Conservation (phyloP, 352 stramenopile genomes). For the Pythium rhizo-oryzae region DNA sequence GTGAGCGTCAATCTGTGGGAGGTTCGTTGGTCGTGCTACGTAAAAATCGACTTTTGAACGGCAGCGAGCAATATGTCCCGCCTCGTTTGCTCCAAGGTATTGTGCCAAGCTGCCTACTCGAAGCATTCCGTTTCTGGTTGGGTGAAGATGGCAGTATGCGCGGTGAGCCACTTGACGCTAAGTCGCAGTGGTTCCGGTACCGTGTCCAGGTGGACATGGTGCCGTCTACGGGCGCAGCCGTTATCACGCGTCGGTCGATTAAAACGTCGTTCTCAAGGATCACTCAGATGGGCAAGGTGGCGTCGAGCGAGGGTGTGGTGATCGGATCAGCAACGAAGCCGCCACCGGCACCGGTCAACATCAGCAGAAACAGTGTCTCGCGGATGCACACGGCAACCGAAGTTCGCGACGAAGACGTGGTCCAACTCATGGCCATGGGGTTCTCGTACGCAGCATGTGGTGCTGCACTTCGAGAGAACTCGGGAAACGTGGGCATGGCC, state of each 20-base stretch:
- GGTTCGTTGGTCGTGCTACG: conserved; percentile 92
- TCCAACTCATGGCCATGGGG: conserved; percentile 88
- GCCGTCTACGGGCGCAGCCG: conserved; percentile 33
- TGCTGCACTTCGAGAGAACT: conserved; percentile 68
- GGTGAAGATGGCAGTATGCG: conserved; percentile 94
- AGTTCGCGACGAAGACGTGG: conserved; percentile 79
- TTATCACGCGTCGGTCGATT: conserved; percentile 69
- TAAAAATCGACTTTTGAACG: conserved; percentile 65
- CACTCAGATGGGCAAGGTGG: conserved; percentile 25
- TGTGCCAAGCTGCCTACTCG: conserved; percentile 93
- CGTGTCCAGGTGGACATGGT: conserved; percentile 72
- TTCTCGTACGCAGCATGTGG: conserved; percentile 86
- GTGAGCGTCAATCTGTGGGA: conserved; percentile 58
- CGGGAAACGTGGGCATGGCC: conserved; percentile 67
- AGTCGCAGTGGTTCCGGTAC: conserved; percentile 90
- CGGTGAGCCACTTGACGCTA: conserved; percentile 90
- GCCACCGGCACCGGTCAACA: conserved; percentile 42
- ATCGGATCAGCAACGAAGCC: conserved; percentile 35
- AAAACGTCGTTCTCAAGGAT: conserved; percentile 74
- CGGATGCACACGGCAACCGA: conserved; percentile 28
- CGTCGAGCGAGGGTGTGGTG: conserved; percentile 27
- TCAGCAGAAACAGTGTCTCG: conserved; percentile 7
- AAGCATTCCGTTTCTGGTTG: conserved; percentile 98
- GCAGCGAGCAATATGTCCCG: conserved; percentile 90
- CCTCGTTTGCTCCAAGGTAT: conserved; percentile 93